Percentiles rank a stretch among this genome's conserved stretches.
Conservation (phyloP, 495 filamentous ascomycete species). For the Letharia lupina region DNA sequence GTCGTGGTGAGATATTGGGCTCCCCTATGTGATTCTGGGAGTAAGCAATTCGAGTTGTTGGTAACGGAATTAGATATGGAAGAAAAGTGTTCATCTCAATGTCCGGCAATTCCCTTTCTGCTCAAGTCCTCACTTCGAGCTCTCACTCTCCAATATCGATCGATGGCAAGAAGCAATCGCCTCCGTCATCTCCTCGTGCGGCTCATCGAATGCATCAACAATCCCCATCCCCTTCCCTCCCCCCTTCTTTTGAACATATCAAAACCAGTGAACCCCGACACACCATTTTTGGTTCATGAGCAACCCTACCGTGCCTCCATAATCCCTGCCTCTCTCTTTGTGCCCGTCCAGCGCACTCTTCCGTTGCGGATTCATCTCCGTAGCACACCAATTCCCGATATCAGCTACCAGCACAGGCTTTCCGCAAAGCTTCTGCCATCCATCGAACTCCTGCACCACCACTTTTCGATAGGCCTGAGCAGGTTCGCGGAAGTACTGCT, state of each 20-base stretch:
- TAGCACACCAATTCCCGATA: no score
- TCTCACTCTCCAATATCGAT: neutral
- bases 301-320: no score
- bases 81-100: neutral
- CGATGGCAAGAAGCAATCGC: neutral
- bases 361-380: no score
- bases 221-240: neutral
- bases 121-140: neutral
- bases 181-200: neutral
- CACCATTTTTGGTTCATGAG: no score
- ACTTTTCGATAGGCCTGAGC: no score
- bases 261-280: no score
- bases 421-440: no score
- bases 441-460: no score
- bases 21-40: neutral
- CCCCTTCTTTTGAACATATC: neutral
- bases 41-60: neutral
- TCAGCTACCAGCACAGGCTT: no score
- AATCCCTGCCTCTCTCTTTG: no score
- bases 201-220: neutral
- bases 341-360: no score
- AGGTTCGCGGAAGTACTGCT: no score
- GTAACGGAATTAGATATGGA: neutral
- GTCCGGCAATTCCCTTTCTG: neutral
- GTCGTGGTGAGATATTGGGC: neutral